Evolutionary conservation across 2,329 filamentous ascomycete species (phyloP).

Genomic region (Clonostachys sp.): DNA sequence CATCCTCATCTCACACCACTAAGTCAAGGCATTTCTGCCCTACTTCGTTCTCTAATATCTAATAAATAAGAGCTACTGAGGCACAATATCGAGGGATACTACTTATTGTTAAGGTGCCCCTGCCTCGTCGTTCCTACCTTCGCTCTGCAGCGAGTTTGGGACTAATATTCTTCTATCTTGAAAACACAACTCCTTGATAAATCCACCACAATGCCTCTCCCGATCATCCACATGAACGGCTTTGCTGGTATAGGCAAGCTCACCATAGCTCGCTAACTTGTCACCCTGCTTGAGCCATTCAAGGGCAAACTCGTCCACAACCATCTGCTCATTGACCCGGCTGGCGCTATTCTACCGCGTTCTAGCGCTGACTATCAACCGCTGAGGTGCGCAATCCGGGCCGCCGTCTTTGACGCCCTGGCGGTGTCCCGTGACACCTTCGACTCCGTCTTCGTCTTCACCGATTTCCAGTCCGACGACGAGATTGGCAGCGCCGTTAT

Average conservation of each 20-base stretch:
- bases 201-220: background rate
- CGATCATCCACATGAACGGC: slow-evolving; percentile 3
- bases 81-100: no score
- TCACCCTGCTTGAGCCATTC: background rate
- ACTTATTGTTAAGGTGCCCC: no score
- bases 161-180: no score
- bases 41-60: no score
- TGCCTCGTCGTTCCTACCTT: no score
- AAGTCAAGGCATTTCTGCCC: no score
- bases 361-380: slow-evolving; percentile 3
- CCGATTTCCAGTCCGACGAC: slow-evolving; percentile 5
- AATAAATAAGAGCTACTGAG: no score
- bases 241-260: slow-evolving; percentile 6
- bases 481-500: background rate
- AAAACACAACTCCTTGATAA: no score
- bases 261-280: slow-evolving; percentile 3
- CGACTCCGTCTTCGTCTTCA: slow-evolving; percentile 4
- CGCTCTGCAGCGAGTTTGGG: no score
- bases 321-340: slow-evolving; percentile 6
- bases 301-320: slow-evolving; percentile 3
- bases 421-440: background rate
- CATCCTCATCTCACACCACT: no score
- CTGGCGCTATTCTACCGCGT: slow-evolving; percentile 2
- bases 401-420: slow-evolving; percentile 1
- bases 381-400: slow-evolving; percentile 3